phyloP scores from a whole-genome alignment of 148 eudicot genomes.

The Camellia granthamiana region DNA sequence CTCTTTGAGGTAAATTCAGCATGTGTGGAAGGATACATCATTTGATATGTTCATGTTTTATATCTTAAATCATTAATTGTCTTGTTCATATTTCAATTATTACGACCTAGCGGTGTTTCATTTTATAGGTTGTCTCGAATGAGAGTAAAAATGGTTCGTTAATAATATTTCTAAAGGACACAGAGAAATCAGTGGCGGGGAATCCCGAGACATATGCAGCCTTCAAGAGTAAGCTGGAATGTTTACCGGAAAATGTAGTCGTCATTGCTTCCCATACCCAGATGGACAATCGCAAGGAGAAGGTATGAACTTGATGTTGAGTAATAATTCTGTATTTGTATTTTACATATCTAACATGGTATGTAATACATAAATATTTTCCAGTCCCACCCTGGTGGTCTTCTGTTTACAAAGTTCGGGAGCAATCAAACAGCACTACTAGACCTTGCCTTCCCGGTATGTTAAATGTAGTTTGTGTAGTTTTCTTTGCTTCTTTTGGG shows the following conservation, averaged over 20 bases:
- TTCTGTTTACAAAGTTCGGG: conserved; percentile 85
- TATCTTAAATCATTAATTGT: background rate
- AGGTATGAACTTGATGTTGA: conserved; percentile 41
- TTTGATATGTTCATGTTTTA: background rate
- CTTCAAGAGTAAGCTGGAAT: conserved; percentile 68
- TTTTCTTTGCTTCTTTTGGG: background rate
- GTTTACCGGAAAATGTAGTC: conserved; percentile 66
- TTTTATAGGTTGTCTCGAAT: conserved; percentile 55
- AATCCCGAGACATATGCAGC: conserved; percentile 64
- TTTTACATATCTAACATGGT: background rate
- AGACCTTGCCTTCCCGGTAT: conserved; percentile 86
- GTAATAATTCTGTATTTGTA: background rate
- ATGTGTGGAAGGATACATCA: background rate
- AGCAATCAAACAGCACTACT: conserved; percentile 82
- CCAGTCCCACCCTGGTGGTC: conserved; percentile 88
- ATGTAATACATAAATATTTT: conserved; percentile 1
- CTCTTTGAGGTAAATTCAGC: conserved; percentile 71
- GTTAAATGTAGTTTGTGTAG: conserved; percentile 11
- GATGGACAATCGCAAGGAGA: conserved; percentile 79
- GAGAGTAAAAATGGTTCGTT: conserved; percentile 65
- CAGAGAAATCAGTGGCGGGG: conserved; percentile 76
- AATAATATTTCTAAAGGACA: conserved; percentile 74
- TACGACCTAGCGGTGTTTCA: background rate
- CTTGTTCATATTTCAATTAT: background rate
- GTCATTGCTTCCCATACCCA: conserved; percentile 87